Base-by-base conservation (phyloP, 306 rosid species). In the Cucumis sativus region DNA sequence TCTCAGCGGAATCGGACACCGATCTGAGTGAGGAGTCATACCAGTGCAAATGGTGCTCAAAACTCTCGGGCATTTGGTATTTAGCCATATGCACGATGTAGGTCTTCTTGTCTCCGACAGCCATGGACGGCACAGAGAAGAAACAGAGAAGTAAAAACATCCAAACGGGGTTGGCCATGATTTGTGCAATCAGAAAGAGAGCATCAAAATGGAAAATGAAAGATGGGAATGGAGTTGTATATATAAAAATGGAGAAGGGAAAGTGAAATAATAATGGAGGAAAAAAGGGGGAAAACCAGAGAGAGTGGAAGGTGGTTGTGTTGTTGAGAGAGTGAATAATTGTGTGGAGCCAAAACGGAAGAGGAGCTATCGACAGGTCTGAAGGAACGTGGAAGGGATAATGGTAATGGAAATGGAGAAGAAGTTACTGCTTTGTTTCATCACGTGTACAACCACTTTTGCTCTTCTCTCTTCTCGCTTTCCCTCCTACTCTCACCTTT, bases 61-160 rank as follows among this genome's bases (percentile, higher is more conserved):
- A 91, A 67, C 66, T 81, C 54, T 74, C 78, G 11, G 97, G 98
- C 94, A 90, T 93, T 76, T 80, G 40, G 68, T 88, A 86, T 77
- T 86, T 88, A 28, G 90, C 87, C 82, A 87, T 79, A 67, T 88
- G 90, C 6, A 93, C 88, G 15, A 93, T 87, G 90, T 90, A 93
- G 43, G 96, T 89, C 39, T 56, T 60, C 47, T 63, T 79, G 68
- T 84, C 78, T 25, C 7, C 61, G 12, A 23, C 79, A 1, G 87
- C 91, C 63, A 80, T 14, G n/a, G 89, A 80, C 1, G 57, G 80
- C 23, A 64, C 59, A 74, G 20, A 37, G 41, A 72, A 76, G 12
- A 77, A 7, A n/a, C 76, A 47, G 55, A 87, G 49, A 51, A 87
- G 17, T 6, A 86, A 62, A 69, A 82, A 51, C 11, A 77, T n/a